A percentile compares a stretch with the other conserved stretches of the same genome.
These are phyloP conservation scores for Populus simonii DNA, from an alignment of 345 rosid species.

Conservation along the genomic window DNA sequence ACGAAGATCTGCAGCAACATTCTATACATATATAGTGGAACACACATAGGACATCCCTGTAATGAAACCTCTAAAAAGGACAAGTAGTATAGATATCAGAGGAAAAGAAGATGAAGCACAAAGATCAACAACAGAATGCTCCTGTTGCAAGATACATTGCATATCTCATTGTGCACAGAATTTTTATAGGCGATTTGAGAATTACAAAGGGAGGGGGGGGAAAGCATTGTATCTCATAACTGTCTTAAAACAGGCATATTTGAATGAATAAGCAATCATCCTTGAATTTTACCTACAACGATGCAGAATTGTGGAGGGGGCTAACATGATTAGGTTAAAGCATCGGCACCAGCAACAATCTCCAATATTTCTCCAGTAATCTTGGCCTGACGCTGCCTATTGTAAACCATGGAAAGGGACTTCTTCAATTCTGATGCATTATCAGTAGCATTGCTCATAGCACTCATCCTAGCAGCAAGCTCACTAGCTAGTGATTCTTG, in stretches of 20 bases:
- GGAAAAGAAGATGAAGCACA: slow-evolving; percentile 6
- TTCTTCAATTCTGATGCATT: slow-evolving; percentile 77
- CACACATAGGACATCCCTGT: neutral
- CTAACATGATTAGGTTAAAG: slow-evolving; percentile 38
- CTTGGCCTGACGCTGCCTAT: slow-evolving; percentile 89
- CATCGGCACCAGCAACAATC: slow-evolving; percentile 91
- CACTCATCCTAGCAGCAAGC: slow-evolving; percentile 93
- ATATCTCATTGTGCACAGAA: slow-evolving; percentile 28
- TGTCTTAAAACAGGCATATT: slow-evolving; percentile 23
- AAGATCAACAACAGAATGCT: neutral
- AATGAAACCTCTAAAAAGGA: neutral
- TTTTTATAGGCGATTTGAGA: slow-evolving; percentile 18
- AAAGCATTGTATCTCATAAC: slow-evolving; percentile 15
- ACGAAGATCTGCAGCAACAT: neutral
- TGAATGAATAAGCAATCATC: slow-evolving; percentile 20
- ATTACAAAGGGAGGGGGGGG: slow-evolving; percentile 9
- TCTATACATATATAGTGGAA: neutral
- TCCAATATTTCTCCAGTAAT: slow-evolving; percentile 94
- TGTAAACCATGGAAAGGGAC: slow-evolving; percentile 56
- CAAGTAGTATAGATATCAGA: neutral
- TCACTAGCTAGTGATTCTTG: slow-evolving; percentile 95
- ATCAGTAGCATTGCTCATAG: slow-evolving; percentile 88
- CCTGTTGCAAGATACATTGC: slow-evolving; percentile 16
- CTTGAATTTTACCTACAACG: slow-evolving; percentile 26
- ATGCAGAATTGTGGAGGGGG: slow-evolving; percentile 9